phyloP scores from a whole-genome alignment of 2,329 filamentous ascomycete genomes.

The Neoarthrinium moseri region DNA sequence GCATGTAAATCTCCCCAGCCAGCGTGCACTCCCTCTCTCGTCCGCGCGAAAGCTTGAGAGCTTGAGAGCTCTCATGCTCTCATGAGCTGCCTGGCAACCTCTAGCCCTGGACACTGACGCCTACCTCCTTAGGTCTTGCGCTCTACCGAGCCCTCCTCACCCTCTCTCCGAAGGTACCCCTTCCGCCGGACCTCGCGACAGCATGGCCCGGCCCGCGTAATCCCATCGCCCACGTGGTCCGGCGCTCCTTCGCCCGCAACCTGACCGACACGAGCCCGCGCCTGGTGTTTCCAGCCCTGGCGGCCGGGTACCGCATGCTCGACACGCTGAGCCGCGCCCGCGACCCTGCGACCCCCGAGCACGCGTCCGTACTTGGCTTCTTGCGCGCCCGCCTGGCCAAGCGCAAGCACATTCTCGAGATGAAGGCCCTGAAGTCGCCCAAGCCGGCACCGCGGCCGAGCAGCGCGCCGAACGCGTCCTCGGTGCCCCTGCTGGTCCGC shows the following conservation, averaged over 20 bases:
- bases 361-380: conserved; percentile 39
- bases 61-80: too few relatives aligned
- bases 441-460: conserved; percentile 14
- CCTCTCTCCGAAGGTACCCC: conserved; percentile 50
- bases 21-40: background rate
- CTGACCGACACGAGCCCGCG: conserved; percentile 55
- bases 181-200: conserved; percentile 45
- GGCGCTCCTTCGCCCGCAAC: conserved; percentile 62
- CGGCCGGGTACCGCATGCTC: conserved; percentile 57
- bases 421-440: conserved; percentile 15
- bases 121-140: conserved; percentile 58
- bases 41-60: background rate
- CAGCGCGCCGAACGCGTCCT: conserved; percentile 16
- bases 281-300: conserved; percentile 60
- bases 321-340: conserved; percentile 19
- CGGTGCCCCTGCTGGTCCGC: conserved; percentile 30
- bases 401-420: conserved; percentile 21
- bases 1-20: conserved; percentile 37
- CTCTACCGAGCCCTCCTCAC: conserved; percentile 70
- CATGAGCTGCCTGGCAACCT: too few relatives aligned
- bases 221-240: conserved; percentile 57
- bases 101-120: too few relatives aligned
- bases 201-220: conserved; percentile 28
- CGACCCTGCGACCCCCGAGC: conserved; percentile 25
- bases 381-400: conserved; percentile 37